Base-by-base conservation (phyloP, 495 filamentous ascomycete genomes). In the Staphylotrichum longicolle region DNA sequence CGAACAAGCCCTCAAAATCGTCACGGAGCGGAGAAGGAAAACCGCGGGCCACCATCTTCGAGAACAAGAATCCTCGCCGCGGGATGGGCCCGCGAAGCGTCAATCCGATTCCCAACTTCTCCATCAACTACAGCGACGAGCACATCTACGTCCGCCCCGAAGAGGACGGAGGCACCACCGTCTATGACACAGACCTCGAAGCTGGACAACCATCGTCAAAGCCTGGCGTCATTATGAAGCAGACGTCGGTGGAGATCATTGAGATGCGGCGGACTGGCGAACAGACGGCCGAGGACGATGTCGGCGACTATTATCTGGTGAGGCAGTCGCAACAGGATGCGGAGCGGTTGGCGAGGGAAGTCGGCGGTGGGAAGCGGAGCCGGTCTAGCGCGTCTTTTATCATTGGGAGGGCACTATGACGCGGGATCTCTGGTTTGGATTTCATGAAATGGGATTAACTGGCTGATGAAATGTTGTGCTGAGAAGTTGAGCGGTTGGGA, bases 101-200 rank as follows among this genome's bases (percentile, higher is more conserved):
- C 4, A 72, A 84, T 61, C 78, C 79, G 14, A 74, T 79, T 39
- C 81, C 81, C 5, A 70, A 76, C 7, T 66, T 82, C 62, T 35
- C 57, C 9, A 74, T 80, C 49, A 80, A 67, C 55, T 80, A 77
- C 68, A 83, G 80, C 63, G 78, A 83, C 55, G 81, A 83, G 64
- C 70, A 70, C 39, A 82, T 58, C 15, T 58, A 32, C 27, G 4
- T 3, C 2, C 5, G 40, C 34, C 15, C 39, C 8, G 32, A 33
- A 4, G 39, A 45, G 1, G 39, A 14, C 5, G 39, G 33, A 4
- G 27, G 8, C 7, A 34, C 54, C 3, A 34, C 37, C 8, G 53
- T 39, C 0, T 53, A 54, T 37, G 65, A 65, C 4, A 58, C 27
- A 6, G 64, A 68, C 10, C 41, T 68, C 6, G 66, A 66, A 7